Percentiles rank a stretch among this genome's conserved stretches.
Conservation (phyloP, 768 basidiomycete species). For the Boletales sp. region DNA sequence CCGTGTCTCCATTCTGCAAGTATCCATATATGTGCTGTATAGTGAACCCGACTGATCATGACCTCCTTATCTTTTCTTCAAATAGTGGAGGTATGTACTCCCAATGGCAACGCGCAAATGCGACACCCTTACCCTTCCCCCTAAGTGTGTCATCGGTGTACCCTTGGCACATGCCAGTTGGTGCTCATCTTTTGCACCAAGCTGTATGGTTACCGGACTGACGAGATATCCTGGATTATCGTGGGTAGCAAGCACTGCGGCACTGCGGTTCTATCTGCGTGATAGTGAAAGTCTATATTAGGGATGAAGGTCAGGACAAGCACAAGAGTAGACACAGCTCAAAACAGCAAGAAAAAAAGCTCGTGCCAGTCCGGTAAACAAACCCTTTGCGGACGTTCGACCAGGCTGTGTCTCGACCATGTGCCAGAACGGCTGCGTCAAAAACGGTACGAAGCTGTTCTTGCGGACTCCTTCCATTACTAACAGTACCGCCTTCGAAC, state of each 20-base stretch:
- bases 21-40: not conserved
- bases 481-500: constrained; percentile 4
- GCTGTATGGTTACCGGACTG: not conserved
- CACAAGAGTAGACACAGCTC: not conserved
- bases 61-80: too few species aligned
- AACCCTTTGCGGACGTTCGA: not conserved
- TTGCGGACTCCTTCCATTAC: constrained; percentile 3
- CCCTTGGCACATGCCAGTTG: not conserved
- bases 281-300: too few species aligned
- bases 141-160: too few species aligned
- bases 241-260: constrained; percentile 11
- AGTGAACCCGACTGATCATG: too few species aligned
- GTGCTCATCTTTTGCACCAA: not conserved
- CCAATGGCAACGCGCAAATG: too few species aligned
- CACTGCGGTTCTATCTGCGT: too few species aligned
- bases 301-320: not conserved
- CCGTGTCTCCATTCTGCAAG: not conserved
- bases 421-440: constrained; percentile 13
- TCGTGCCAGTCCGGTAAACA: constrained; percentile 18
- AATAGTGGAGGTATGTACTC: too few species aligned
- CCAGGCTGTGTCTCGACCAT: constrained; percentile 7
- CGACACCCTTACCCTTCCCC: too few species aligned
- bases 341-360: constrained; percentile 20
- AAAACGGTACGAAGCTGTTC: constrained; percentile 18
- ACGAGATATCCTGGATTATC: not conserved